phyloP scores from a whole-genome alignment of 2,329 filamentous ascomycete genomes.

The Metarhizium rileyi region DNA sequence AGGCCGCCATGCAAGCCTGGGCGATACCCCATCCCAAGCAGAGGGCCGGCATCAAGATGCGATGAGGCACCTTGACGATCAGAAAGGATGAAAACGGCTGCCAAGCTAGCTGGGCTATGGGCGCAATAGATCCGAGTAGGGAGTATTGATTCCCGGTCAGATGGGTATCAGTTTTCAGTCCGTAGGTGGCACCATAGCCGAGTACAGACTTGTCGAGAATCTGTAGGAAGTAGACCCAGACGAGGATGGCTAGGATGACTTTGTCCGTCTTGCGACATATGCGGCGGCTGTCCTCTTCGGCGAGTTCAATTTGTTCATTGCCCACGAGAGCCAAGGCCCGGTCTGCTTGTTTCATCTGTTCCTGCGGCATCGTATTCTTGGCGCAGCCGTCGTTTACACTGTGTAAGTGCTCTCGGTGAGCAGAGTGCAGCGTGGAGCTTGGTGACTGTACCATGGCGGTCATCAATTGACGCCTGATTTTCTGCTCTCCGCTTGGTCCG shows the following conservation, averaged over 20 bases:
- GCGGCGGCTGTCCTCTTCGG: conserved; percentile 20
- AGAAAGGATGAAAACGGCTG: conserved; percentile 50
- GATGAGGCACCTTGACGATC: conserved; percentile 51
- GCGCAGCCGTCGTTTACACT: neutral
- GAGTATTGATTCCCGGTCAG: conserved; percentile 47
- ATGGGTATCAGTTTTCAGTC: conserved; percentile 37
- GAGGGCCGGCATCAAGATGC: conserved; percentile 44
- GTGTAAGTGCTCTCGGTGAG: conserved; percentile 8
- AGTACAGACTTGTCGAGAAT: conserved; percentile 50
- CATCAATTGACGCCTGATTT: too few species aligned
- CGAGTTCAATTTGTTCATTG: conserved; percentile 6
- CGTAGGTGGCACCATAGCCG: conserved; percentile 48
- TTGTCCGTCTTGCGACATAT: conserved; percentile 54
- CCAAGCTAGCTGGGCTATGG: conserved; percentile 52
- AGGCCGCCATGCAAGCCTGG: conserved; percentile 35
- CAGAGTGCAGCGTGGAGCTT: conserved; percentile 5
- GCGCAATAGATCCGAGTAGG: conserved; percentile 44
- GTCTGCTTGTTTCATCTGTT: neutral
- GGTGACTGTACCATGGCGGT: conserved; percentile 4
- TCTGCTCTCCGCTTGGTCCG: too few species aligned
- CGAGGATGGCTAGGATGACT: conserved; percentile 42
- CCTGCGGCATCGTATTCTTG: neutral
- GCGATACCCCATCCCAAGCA: conserved; percentile 35
- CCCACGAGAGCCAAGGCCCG: conserved; percentile 4
- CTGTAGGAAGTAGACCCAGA: conserved; percentile 51